These are phyloP conservation scores for Curvularia sp. DNA, from an alignment of 2,329 filamentous ascomycete species.

Conservation along the genomic window DNA sequence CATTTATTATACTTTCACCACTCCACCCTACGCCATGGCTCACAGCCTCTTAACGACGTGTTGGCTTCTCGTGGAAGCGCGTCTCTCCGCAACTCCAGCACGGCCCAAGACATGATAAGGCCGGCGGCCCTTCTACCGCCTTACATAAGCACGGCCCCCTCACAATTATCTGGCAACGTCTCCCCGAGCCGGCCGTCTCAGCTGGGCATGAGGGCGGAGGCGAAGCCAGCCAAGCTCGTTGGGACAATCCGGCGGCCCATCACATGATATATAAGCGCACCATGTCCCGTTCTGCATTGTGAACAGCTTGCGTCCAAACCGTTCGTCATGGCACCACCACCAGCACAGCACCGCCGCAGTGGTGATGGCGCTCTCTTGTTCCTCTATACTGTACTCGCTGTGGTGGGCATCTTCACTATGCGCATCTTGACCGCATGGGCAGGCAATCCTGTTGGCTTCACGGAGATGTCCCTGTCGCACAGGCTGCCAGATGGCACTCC, in stretches of 20 bases:
- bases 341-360: conserved; percentile 14
- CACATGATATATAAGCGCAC: background rate
- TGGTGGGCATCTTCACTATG: conserved; percentile 22
- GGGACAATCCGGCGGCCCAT: background rate
- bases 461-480: conserved; percentile 5
- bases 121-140: background rate
- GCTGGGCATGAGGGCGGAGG: background rate
- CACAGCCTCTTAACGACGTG: background rate
- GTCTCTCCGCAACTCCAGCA: background rate
- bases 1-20: background rate
- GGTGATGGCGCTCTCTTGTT: conserved; percentile 19
- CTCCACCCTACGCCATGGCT: background rate
- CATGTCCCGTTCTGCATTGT: background rate
- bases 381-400: conserved; percentile 6
- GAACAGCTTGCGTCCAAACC: background rate
- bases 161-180: background rate
- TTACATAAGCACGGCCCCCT: conserved; percentile 12
- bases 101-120: background rate
- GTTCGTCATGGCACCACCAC: conserved; percentile 17
- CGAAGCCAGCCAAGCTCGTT: conserved; percentile 3
- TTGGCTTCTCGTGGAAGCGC: background rate
- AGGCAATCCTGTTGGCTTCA: conserved; percentile 16
- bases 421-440: conserved; percentile 16
- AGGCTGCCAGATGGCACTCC: conserved; percentile 20
- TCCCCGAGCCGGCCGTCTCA: background rate